Conservation (phyloP, 306 rosid species). For the Acmispon strigosus region DNA sequence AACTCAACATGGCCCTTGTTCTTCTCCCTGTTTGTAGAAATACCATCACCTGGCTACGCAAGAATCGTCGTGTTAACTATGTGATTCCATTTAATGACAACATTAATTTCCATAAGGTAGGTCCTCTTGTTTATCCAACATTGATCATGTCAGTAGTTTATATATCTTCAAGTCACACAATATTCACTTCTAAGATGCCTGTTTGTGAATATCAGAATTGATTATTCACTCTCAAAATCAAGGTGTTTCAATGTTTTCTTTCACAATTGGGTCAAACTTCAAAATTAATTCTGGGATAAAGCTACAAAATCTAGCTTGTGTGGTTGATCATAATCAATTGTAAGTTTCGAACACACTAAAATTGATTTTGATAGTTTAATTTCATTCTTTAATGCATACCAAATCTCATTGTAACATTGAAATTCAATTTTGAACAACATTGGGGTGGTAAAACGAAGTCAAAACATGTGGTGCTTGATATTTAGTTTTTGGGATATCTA, state of each 20-base stretch:
- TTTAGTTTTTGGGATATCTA: not conserved
- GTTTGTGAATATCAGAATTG: too few species aligned
- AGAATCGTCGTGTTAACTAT: conserved; percentile 37
- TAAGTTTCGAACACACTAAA: too few species aligned
- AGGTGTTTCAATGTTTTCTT: too few species aligned
- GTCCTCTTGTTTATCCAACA: not conserved
- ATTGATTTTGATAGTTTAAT: not conserved
- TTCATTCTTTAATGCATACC: not conserved
- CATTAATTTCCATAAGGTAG: conserved; percentile 79
- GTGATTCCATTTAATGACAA: conserved; percentile 69
- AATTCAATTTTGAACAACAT: too few species aligned
- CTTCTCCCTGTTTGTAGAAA: conserved; percentile 79
- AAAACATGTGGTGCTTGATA: not conserved
- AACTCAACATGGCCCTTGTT: conserved; percentile 80
- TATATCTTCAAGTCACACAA: too few species aligned
- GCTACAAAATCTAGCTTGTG: too few species aligned
- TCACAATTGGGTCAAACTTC: too few species aligned
- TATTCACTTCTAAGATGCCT: too few species aligned
- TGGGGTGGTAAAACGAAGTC: not conserved
- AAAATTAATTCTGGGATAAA: too few species aligned
- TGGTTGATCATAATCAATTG: too few species aligned
- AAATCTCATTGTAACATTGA: not conserved
- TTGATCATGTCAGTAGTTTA: not conserved
- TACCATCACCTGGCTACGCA: conserved; percentile 71
- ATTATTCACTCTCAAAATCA: too few species aligned